phyloP scores from a whole-genome alignment of 768 basidiomycete genomes.

The Lentinula raphanica region DNA sequence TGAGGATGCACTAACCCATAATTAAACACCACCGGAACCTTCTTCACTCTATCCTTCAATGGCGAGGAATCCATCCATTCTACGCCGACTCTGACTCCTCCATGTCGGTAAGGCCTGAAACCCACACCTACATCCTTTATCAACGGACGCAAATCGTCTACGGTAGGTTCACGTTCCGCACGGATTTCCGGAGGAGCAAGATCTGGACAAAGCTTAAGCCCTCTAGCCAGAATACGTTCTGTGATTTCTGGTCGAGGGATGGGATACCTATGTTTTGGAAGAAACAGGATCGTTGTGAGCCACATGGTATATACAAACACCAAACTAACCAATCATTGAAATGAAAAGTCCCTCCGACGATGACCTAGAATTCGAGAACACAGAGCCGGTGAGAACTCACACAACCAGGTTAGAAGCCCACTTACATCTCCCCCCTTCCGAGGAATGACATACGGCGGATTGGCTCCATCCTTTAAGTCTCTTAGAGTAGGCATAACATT shows the following conservation, averaged over 20 bases:
- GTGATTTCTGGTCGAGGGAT: slow-evolving; percentile 59
- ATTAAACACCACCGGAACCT: slow-evolving; percentile 44
- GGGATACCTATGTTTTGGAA: slow-evolving; percentile 45
- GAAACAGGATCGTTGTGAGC: slow-evolving; percentile 49
- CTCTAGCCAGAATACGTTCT: slow-evolving; percentile 48
- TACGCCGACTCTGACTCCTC: slow-evolving; percentile 59
- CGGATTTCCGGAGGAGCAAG: slow-evolving; percentile 52
- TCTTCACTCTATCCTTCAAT: slow-evolving; percentile 4
- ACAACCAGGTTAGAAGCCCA: neutral
- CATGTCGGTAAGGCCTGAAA: slow-evolving; percentile 60
- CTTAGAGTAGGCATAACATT: slow-evolving; percentile 46
- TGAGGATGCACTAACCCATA: slow-evolving; percentile 47
- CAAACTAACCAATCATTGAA: neutral
- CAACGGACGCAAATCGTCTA: slow-evolving; percentile 45
- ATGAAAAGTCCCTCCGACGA: slow-evolving; percentile 19
- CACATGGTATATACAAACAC: neutral
- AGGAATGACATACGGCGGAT: slow-evolving; percentile 62
- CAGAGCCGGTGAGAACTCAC: neutral
- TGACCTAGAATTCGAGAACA: slow-evolving; percentile 27
- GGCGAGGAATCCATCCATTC: slow-evolving; percentile 31
- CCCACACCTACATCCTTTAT: slow-evolving; percentile 53
- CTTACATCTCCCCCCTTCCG: slow-evolving; percentile 50
- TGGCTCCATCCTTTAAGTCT: slow-evolving; percentile 21
- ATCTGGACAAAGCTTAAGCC: slow-evolving; percentile 48
- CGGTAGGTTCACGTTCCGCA: slow-evolving; percentile 35